Conservation (phyloP, 2,329 filamentous ascomycete genomes). For the Cytospora piceicola region DNA sequence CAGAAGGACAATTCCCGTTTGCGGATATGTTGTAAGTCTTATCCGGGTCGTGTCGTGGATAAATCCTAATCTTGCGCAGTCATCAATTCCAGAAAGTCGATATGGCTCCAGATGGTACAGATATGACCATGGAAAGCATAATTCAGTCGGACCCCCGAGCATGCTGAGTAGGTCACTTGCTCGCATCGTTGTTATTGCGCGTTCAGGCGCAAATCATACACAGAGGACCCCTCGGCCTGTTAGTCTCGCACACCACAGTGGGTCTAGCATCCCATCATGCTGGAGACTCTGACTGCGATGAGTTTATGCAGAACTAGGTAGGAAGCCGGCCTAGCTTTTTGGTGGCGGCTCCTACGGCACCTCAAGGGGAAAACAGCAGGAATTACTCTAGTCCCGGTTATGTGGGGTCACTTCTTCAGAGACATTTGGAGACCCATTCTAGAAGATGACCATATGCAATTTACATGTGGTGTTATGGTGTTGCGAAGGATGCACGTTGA, state of each 20-base stretch:
- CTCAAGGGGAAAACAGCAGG: not conserved
- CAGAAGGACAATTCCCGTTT: not conserved
- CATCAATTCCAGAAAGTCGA: not conserved
- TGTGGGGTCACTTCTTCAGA: not conserved
- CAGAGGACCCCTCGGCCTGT: not conserved
- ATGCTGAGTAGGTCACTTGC: not conserved
- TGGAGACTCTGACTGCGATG: not conserved
- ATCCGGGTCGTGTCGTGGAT: not conserved
- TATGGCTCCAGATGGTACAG: not conserved
- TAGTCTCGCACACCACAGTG: not conserved
- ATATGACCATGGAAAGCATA: too few relatives aligned
- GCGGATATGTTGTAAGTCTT: not conserved
- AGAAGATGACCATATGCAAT: not conserved
- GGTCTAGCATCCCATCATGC: not conserved
- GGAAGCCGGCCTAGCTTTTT: not conserved
- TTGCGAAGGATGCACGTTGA: not conserved
- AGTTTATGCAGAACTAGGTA: too few relatives aligned
- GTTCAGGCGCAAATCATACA: not conserved
- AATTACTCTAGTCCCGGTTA: not conserved
- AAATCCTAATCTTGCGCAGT: not conserved
- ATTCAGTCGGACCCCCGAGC: not conserved
- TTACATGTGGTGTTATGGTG: slow-evolving; percentile 11
- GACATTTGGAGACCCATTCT: slow-evolving; percentile 7
- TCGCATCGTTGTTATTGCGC: not conserved
- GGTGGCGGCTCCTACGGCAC: not conserved